phyloP scores from a whole-genome alignment of 2,329 filamentous ascomycete genomes.

The Aureobasidium sp. region DNA sequence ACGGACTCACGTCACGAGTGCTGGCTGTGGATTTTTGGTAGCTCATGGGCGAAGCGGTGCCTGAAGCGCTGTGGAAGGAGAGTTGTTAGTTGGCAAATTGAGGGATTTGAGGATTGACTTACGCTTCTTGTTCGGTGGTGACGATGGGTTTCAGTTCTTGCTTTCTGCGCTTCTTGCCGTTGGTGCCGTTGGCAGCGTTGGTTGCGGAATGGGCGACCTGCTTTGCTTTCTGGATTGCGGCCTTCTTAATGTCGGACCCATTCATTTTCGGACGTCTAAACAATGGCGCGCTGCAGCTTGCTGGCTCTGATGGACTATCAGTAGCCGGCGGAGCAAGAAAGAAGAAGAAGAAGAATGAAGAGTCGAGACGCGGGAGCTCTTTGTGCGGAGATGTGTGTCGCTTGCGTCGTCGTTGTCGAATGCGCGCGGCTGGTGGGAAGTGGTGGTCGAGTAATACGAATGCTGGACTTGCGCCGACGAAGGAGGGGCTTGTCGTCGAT shows the following conservation, averaged over 20 bases:
- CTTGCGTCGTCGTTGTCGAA: not conserved
- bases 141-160: conserved; percentile 65
- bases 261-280: conserved; percentile 39
- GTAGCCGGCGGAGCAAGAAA: not conserved
- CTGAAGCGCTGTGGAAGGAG: not conserved
- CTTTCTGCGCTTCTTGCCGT: conserved; percentile 66
- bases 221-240: conserved; percentile 58
- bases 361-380: not conserved
- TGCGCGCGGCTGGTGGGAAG: not conserved
- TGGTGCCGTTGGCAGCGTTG: conserved; percentile 38
- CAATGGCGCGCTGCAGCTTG: not conserved
- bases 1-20: conserved; percentile 55
- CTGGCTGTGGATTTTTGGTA: conserved; percentile 32
- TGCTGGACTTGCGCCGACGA: not conserved
- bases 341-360: conserved; percentile 2
- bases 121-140: conserved; percentile 54
- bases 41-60: conserved; percentile 12
- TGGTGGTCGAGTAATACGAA: not conserved
- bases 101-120: conserved; percentile 18
- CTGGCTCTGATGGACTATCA: not conserved
- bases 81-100: conserved; percentile 13
- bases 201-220: conserved; percentile 49
- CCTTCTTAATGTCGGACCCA: conserved; percentile 55
- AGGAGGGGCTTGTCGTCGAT: not conserved
- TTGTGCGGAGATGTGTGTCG: not conserved